Conservation (phyloP, 176 grass and related monocot genomes). For the Elaeis guineensis region DNA sequence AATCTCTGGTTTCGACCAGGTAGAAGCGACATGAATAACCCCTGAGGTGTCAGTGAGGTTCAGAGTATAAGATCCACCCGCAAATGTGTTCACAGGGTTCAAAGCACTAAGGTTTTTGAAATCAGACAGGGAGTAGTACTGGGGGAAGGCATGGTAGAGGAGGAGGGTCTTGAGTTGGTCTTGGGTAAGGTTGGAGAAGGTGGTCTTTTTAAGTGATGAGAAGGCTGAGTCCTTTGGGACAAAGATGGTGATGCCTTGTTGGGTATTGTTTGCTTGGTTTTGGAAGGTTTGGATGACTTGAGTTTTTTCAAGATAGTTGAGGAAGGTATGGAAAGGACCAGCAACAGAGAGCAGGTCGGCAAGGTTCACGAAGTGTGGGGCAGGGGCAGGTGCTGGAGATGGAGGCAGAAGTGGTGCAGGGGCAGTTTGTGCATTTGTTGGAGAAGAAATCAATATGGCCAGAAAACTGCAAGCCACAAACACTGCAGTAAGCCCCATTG, state of each 20-base stretch:
- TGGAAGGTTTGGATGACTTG: conserved; percentile 41
- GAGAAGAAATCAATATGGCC: conserved; percentile 33
- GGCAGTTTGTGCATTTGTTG: conserved; percentile 39
- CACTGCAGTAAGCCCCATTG: conserved; percentile 36
- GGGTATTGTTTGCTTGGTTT: conserved; percentile 35
- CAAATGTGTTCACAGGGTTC: conserved; percentile 25
- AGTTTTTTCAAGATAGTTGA: conserved; percentile 28
- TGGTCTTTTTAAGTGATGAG: conserved; percentile 7
- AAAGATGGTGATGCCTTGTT: conserved; percentile 44
- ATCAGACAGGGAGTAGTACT: conserved; percentile 32
- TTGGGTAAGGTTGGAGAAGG: conserved; percentile 29
- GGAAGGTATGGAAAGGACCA: conserved; percentile 31
- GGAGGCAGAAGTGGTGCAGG: conserved; percentile 26
- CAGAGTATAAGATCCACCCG: conserved; percentile 22
- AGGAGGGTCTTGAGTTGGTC: conserved; percentile 40
- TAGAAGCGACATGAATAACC: conserved; percentile 14
- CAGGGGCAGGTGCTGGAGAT: conserved; percentile 39
- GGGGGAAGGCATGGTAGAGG: conserved; percentile 35
- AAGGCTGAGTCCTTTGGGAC: conserved; percentile 36
- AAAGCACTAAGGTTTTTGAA: conserved; percentile 30
- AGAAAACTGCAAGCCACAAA: conserved; percentile 32
- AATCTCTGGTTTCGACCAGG: conserved; percentile 30
- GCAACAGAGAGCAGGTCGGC: conserved; percentile 39
- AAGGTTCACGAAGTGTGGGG: conserved; percentile 38
- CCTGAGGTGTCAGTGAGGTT: conserved; percentile 36